These are phyloP conservation scores for Helianthus tuberosus DNA, from an alignment of 129 eudicot species.

Conservation along the genomic window DNA sequence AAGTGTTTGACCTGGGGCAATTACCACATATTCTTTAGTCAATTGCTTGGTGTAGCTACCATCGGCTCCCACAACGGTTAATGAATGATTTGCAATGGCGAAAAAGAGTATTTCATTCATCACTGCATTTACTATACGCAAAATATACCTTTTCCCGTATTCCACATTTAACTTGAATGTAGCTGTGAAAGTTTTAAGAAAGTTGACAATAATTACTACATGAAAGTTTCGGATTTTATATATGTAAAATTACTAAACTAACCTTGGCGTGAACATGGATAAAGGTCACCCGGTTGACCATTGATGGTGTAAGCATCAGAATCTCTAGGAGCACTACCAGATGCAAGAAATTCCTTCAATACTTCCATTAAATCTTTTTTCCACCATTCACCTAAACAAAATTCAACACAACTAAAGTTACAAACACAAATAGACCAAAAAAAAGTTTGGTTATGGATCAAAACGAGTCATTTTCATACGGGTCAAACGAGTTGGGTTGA, in stretches of 20 bases:
- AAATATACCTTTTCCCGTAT: slow-evolving; percentile 46
- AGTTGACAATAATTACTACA: not conserved
- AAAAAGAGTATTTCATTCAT: slow-evolving; percentile 49
- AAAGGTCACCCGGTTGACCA: slow-evolving; percentile 77
- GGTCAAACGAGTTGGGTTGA: not conserved
- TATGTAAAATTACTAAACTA: slow-evolving; percentile 21
- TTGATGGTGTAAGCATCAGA: slow-evolving; percentile 75
- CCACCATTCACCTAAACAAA: slow-evolving; percentile 72
- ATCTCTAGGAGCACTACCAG: slow-evolving; percentile 56
- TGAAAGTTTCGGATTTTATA: not conserved
- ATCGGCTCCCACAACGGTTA: slow-evolving; percentile 63
- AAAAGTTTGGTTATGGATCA: not conserved
- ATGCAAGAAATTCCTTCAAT: slow-evolving; percentile 31
- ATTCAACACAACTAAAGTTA: not conserved
- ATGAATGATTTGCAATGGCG: slow-evolving; percentile 46
- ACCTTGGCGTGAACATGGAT: slow-evolving; percentile 61
- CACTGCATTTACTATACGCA: slow-evolving; percentile 52
- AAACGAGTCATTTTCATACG: not conserved
- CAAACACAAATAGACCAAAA: too few relatives aligned
- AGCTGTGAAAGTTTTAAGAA: slow-evolving; percentile 24
- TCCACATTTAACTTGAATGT: slow-evolving; percentile 43
- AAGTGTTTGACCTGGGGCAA: slow-evolving; percentile 62
- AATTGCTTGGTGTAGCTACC: slow-evolving; percentile 60
- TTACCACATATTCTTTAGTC: slow-evolving; percentile 34
- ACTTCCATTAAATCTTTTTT: slow-evolving; percentile 49